Conservation (phyloP, 1,284 basidiomycete species). For the Tilletia caries region DNA sequence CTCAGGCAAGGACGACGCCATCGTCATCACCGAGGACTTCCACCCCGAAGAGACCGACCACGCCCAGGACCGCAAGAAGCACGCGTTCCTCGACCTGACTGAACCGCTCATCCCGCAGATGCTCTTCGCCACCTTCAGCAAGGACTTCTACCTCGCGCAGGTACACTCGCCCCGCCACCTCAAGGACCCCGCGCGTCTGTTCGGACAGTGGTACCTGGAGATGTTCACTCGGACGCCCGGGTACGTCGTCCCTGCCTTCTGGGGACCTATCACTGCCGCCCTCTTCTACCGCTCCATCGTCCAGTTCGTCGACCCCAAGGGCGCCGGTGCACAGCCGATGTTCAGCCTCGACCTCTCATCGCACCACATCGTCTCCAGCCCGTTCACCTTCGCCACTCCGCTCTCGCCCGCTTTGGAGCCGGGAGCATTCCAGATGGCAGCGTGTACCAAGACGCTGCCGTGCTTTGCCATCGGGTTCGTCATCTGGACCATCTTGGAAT, state of each 20-base stretch:
- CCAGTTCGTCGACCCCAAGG: conserved; percentile 63
- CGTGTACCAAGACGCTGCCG: background rate
- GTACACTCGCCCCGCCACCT: conserved; percentile 91
- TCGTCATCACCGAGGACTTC: conserved; percentile 65
- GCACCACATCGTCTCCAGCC: background rate
- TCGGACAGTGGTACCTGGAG: conserved; percentile 78
- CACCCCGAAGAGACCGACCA: conserved; percentile 45
- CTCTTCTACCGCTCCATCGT: conserved; percentile 74
- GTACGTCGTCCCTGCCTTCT: conserved; percentile 89
- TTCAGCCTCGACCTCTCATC: background rate
- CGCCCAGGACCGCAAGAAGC: conserved; percentile 63
- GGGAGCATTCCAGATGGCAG: background rate
- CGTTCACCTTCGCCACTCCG: conserved; percentile 7
- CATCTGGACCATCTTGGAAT: conserved; percentile 94
- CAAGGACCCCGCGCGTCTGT: conserved; percentile 78
- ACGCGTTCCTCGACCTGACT: conserved; percentile 86
- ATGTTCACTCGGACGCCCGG: conserved; percentile 82
- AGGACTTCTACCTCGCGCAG: conserved; percentile 92
- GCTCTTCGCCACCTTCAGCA: conserved; percentile 79
- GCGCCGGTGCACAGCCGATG: background rate
- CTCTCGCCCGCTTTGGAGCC: background rate
- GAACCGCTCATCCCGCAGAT: conserved; percentile 81
- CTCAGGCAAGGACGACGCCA: conserved; percentile 39
- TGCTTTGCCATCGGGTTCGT: conserved; percentile 68
- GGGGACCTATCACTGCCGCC: conserved; percentile 82